Evolutionary conservation across 345 rosid genomes (phyloP).

Genomic region (Populus tremula): DNA sequence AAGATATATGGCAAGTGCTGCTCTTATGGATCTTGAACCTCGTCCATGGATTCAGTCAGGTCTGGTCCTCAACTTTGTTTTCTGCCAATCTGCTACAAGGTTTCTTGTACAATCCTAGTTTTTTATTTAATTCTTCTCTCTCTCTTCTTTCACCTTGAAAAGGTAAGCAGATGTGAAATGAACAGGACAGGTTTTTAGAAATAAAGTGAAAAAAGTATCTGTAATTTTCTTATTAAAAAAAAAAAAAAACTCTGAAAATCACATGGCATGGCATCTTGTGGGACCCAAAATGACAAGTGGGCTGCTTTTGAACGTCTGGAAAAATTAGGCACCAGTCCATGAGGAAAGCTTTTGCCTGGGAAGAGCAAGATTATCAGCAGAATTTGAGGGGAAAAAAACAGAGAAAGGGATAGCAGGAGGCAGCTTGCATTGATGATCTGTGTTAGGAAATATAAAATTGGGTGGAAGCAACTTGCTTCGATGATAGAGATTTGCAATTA

Average conservation of each 20-base stretch:
- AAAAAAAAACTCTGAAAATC: too few relatives aligned
- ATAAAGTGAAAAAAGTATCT: too few relatives aligned
- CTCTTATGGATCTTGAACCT: slow-evolving; percentile 26
- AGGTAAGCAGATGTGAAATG: too few relatives aligned
- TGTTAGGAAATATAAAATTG: neutral
- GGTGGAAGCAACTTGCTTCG: neutral
- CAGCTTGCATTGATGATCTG: neutral
- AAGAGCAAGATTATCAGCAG: neutral
- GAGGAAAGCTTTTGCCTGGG: neutral
- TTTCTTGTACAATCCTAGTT: too few relatives aligned
- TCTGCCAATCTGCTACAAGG: slow-evolving; percentile 12
- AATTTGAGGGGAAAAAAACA: too few relatives aligned
- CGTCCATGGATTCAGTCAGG: slow-evolving; percentile 25
- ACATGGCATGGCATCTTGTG: neutral
- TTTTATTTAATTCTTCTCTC: too few relatives aligned
- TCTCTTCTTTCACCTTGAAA: too few relatives aligned
- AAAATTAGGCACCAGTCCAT: neutral
- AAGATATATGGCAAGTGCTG: slow-evolving; percentile 19
- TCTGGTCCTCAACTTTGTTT: slow-evolving; percentile 23
- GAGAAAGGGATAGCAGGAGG: neutral
- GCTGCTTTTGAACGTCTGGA: neutral
- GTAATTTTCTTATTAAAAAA: too few relatives aligned
- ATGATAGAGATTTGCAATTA: neutral
- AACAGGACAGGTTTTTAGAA: too few relatives aligned
- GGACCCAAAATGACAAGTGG: neutral